Base-by-base conservation (phyloP, 768 basidiomycete genomes). In the Tephrocybe sp. region DNA sequence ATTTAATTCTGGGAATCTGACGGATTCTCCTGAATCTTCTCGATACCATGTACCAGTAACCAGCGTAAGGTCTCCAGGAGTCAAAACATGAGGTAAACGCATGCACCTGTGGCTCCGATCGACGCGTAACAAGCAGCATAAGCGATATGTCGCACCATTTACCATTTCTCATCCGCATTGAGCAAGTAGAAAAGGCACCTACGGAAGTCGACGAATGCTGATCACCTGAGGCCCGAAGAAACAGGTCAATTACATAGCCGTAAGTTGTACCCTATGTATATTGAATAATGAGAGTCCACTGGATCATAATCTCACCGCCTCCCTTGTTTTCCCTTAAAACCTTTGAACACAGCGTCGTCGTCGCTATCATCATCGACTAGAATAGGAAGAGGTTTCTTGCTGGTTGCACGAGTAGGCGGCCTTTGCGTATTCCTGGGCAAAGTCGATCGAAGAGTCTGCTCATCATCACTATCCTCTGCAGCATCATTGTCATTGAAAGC, bases 351-450 rank as follows among this genome's bases (percentile, higher is more conserved):
- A 24, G 75, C 78, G 5, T 76, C 86, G 49, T 88, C 83, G 58
- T 88, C 87, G 9, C 84, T 86, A 62, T 86, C 86, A 58, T 87
- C 85, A 48, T 83, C 82, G 3, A 75, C 67, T 28, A 82, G 64
- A 9, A 76, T 64, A 26, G 72, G 68, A 1, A 64, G 60, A 13
- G 63, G 53, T 39, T 64, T 71, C 63, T 66, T 71, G 9, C 61
- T 54, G 9, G 60, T 47, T 38, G 63, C 49, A 30, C 65, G 56
- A 44, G 58, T 54, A n/a, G 65, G 63, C 26, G 64, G 64, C 32
- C 54, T 50, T 28, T 57, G 57, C 12, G 61, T 55, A 9, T 46
- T 49, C 27, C 41, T 56, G 13, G 64, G 42, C 32, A 56, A 53
- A 16, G 60, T 71, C 9, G 69, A 70, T 36, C 56, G 54, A 9